Evolutionary conservation across 192 early-diverging fungal genomes (phyloP).

Genomic region (Coemansia sp.): DNA sequence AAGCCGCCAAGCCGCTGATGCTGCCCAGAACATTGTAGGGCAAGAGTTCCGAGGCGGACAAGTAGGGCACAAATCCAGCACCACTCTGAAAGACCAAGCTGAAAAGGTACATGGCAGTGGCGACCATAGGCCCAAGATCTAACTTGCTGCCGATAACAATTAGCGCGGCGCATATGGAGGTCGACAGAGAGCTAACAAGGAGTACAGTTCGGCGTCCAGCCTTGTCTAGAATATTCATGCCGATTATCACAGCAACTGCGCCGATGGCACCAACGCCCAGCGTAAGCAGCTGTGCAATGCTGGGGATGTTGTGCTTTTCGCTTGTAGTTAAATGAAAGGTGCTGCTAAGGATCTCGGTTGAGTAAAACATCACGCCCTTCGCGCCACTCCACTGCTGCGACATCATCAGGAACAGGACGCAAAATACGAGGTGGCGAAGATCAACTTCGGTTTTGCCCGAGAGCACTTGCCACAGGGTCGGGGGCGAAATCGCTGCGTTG

Average conservation of each 20-base stretch:
- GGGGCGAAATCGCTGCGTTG: constrained; percentile 25
- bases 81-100: constrained; percentile 82
- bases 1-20: constrained; percentile 62
- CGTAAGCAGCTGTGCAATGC: constrained; percentile 68
- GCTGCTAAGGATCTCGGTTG: constrained; percentile 66
- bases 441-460: constrained; percentile 42
- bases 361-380: constrained; percentile 88
- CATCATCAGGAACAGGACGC: constrained; percentile 69
- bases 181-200: constrained; percentile 61
- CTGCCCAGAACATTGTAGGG: constrained; percentile 66
- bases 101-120: constrained; percentile 65
- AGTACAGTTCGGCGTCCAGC: constrained; percentile 64
- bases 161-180: constrained; percentile 59
- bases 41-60: constrained; percentile 71
- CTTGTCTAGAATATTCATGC: constrained; percentile 72
- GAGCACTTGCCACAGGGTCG: constrained; percentile 44
- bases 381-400: constrained; percentile 89
- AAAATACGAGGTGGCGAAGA: constrained; percentile 63
- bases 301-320: constrained; percentile 53
- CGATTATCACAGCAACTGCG: constrained; percentile 67
- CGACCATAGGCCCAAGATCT: constrained; percentile 54
- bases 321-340: constrained; percentile 49
- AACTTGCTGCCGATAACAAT: constrained; percentile 63
- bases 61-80: constrained; percentile 83
- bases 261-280: constrained; percentile 77